Base-by-base conservation (phyloP, 192 early-diverging fungal species). In the Geranomyces michiganensis region DNA sequence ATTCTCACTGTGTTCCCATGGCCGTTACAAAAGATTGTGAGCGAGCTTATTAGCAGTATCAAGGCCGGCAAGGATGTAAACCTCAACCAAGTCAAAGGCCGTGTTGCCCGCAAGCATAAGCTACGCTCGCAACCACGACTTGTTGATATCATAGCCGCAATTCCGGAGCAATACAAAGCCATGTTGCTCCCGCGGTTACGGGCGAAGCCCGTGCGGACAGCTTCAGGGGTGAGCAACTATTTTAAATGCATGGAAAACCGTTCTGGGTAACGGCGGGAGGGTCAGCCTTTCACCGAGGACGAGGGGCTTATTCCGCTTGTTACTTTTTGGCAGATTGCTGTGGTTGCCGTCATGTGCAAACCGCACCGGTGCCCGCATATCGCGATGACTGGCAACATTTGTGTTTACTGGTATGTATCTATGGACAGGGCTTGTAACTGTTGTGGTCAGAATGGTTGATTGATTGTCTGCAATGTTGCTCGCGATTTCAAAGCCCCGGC, bases 341-440 rank as follows among this genome's bases (percentile, higher is more conserved):
- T 97, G 36, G 89, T 94, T 32, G 94, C 94, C 41, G 94, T 96
- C 64, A 96, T 96, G 94, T 96, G 94, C 84, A 96, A 96, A 74
- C 94, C 94, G 32, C 94, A 96, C 73, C 78, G 94, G 58, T 99
- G 97, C 71, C 97, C 97, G 26, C 97, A 99, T 72, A 97, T 99
- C 73, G 95, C 97, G 45, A 95, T 97, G 92, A 98, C 97, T 1
- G 96, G 96, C 67, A 97, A 99, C 76, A 95, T 99, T 68, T 99
- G 97, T 78, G 97, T 99, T 76, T 91, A 91, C 65, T 62, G 53
- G 36, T 41, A 41, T 7, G 36, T 10, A 10, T 7, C 36, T 41
- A 41, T 7, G 36, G 10, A 41, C 36, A 41, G 36, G 36, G 5
- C 36, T 7, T 41, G 3, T 41, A 41, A n/a, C n/a, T n/a, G n/a